Evolutionary conservation across 1,139 yeast species (phyloP), one percentile per base, ranked within the genome.

Genomic region (Hemisphaericaspora subhashii): DNA sequence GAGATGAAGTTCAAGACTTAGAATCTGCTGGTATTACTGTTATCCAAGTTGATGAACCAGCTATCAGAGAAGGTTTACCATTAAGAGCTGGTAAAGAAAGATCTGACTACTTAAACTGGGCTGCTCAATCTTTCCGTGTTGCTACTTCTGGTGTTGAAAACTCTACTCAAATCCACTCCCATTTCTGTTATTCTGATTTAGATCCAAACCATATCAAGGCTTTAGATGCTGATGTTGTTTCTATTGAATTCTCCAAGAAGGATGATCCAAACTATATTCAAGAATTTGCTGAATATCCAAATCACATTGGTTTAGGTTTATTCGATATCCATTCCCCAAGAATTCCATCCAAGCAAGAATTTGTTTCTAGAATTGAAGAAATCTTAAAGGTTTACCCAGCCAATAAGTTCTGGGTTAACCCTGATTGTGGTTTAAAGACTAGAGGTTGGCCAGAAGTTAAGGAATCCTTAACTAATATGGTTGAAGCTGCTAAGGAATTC

Each of bases 121-220:
- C 98, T 66, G 98, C 97, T 64, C 95, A 90, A 77, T 89, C 98
- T 59, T 92, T 92, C 94, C 87, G 98, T 81, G 92, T 92, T 59
- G 96, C 98, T 60, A 92, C 98, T 55, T 90, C 98, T 54, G 98
- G 97, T 77, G 98, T 92, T 54, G 80, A 79, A 62, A 86, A 92
- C 79, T 72, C 81, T 54, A 92, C 98, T 60, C 98, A 92, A 79
- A 89, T 92, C 71, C 98, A 92, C 85, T 92, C 98, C 48, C 98
- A 92, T 77, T 92, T 92, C 96, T 92, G 98, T 79, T 92, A 92
- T 88, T 92, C 98, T 48, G 98, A 92, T 74, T 84, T 92, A 73
- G 98, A 92, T 79, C 97, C 98, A 68, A 87, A 86, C 82, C 98
- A 92, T 74, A 92, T 92, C 79, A 90, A 92, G 83, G 97, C 98